Conservation (phyloP, 495 filamentous ascomycete genomes). For the Lasiosphaeria hispida region DNA sequence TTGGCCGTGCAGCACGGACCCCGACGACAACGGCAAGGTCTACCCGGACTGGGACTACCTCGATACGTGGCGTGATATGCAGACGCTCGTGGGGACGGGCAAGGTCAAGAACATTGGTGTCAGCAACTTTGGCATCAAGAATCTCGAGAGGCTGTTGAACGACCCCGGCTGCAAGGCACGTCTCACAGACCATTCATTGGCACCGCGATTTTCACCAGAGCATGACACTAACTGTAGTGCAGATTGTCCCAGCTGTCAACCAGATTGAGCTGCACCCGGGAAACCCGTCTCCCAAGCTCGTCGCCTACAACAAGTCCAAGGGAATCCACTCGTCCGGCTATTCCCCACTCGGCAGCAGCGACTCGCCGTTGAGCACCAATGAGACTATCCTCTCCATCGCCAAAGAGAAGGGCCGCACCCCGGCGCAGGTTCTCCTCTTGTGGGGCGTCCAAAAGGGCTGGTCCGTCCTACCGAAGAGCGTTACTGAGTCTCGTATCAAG, state of each 20-base stretch:
- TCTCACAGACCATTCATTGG: neutral
- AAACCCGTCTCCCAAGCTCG: slow-evolving; percentile 74
- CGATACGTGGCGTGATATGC: slow-evolving; percentile 81
- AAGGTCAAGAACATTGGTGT: slow-evolving; percentile 82
- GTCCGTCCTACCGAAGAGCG: slow-evolving; percentile 71
- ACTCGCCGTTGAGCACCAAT: slow-evolving; percentile 60
- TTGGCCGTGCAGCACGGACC: slow-evolving; percentile 62
- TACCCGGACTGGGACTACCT: slow-evolving; percentile 71
- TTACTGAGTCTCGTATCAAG: slow-evolving; percentile 61
- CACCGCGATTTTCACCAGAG: neutral
- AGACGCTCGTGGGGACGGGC: slow-evolving; percentile 74
- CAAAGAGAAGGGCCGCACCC: slow-evolving; percentile 63
- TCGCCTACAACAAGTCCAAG: slow-evolving; percentile 67
- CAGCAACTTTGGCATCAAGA: slow-evolving; percentile 69
- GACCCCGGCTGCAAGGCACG: slow-evolving; percentile 49
- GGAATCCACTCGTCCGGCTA: slow-evolving; percentile 69
- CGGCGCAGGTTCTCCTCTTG: slow-evolving; percentile 63
- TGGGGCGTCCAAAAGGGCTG: slow-evolving; percentile 72
- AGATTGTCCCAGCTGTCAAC: slow-evolving; percentile 80
- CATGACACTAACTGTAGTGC: slow-evolving; percentile 33
- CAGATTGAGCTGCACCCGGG: slow-evolving; percentile 90
- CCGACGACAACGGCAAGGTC: slow-evolving; percentile 40
- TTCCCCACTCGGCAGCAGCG: slow-evolving; percentile 60
- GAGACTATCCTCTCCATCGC: slow-evolving; percentile 58
- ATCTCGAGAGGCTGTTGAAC: slow-evolving; percentile 66